Percentiles rank a stretch among this genome's conserved stretches.
phyloP scores from a whole-genome alignment of 1,284 basidiomycete species.

The Ganoderma lucidum region DNA sequence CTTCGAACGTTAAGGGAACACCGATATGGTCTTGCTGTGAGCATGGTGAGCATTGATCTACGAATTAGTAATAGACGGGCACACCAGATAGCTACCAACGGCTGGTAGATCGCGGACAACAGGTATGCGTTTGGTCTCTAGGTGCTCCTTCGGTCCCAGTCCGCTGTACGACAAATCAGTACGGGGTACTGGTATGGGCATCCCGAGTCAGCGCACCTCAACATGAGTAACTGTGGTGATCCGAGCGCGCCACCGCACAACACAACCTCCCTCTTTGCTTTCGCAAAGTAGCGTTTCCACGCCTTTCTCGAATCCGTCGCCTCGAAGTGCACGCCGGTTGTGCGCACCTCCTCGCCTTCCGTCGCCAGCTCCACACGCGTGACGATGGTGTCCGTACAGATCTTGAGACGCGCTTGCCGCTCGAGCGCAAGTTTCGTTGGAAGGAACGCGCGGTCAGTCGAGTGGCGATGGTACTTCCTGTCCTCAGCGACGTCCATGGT shows the following conservation, averaged over 20 bases:
- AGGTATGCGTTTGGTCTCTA: slow-evolving; percentile 39
- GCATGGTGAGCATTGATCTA: background rate
- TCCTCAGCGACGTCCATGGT: slow-evolving; percentile 39
- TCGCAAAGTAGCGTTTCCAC: slow-evolving; percentile 26
- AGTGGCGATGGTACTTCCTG: slow-evolving; percentile 34
- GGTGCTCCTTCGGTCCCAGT: slow-evolving; percentile 42
- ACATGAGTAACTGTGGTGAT: slow-evolving; percentile 43
- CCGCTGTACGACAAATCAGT: slow-evolving; percentile 29
- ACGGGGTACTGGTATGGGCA: too few relatives aligned
- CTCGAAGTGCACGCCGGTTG: slow-evolving; percentile 30
- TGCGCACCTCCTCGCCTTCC: slow-evolving; percentile 14
- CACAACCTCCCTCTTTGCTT: slow-evolving; percentile 42
- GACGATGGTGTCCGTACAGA: slow-evolving; percentile 41
- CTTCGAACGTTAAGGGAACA: slow-evolving; percentile 39
- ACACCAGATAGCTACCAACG: slow-evolving; percentile 37
- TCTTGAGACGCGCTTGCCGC: slow-evolving; percentile 35
- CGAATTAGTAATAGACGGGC: background rate
- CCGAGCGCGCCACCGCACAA: slow-evolving; percentile 44
- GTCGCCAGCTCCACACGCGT: slow-evolving; percentile 21
- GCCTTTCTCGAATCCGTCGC: slow-evolving; percentile 14
- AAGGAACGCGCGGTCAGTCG: slow-evolving; percentile 41
- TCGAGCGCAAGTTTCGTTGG: slow-evolving; percentile 32
- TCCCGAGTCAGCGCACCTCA: slow-evolving; percentile 37
- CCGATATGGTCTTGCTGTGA: slow-evolving; percentile 45
- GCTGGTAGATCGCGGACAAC: slow-evolving; percentile 44